Percentiles rank a stretch among this genome's conserved stretches.
Conservation (phyloP, 768 basidiomycete genomes). For the button mushroom (Agaricus bisporus) region DNA sequence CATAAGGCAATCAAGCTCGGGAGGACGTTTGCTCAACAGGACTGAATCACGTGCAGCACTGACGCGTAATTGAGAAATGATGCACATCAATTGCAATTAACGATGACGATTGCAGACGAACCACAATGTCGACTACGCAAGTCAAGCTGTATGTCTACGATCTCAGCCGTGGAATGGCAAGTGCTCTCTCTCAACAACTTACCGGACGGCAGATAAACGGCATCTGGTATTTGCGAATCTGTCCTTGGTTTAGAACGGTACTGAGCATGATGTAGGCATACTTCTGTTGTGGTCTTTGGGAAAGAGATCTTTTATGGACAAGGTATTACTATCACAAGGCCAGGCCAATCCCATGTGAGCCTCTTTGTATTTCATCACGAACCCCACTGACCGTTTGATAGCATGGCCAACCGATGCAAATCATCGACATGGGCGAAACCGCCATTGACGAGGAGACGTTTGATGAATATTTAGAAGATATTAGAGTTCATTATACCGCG, state of each 20-base stretch:
- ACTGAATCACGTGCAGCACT: too few species aligned
- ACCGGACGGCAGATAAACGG: conserved; percentile 91
- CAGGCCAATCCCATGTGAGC: conserved; percentile 79
- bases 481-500: conserved; percentile 78
- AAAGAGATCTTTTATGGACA: conserved; percentile 89
- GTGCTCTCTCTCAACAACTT: conserved; percentile 69
- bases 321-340: conserved; percentile 66
- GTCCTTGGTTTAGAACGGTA: not conserved
- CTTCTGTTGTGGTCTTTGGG: conserved; percentile 82
- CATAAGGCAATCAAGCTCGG: too few species aligned
- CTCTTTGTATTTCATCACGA: not conserved
- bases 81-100: not conserved
- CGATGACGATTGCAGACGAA: not conserved
- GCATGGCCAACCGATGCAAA: conserved; percentile 70
- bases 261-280: conserved; percentile 54
- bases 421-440: conserved; percentile 75
- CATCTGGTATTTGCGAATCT: conserved; percentile 57
- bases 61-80: too few species aligned
- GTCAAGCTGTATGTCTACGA: conserved; percentile 91
- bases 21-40: too few species aligned
- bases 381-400: conserved; percentile 20
- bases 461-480: conserved; percentile 71
- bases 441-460: conserved; percentile 81
- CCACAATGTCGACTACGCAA: conserved; percentile 23
- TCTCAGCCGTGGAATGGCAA: conserved; percentile 82